Percentiles rank a stretch among this genome's conserved stretches.
phyloP scores from a whole-genome alignment of 306 rosid species.

The Rubus idaeus region DNA sequence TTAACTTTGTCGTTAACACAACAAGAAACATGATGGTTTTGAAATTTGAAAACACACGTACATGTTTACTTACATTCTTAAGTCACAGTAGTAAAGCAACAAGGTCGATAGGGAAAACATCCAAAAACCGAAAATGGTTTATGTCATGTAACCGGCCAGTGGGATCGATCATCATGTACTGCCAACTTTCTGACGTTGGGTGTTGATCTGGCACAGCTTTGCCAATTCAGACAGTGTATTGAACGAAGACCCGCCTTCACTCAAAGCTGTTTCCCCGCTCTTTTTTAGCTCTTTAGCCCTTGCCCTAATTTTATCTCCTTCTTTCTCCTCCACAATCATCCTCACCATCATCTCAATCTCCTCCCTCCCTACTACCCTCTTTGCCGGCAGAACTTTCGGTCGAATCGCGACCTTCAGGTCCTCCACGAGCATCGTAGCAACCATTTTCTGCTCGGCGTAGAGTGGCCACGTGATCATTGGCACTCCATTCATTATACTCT shows the following conservation, averaged over 20 bases:
- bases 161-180: no score
- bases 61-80: no score
- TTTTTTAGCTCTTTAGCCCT: constrained; percentile 27
- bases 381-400: neutral
- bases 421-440: constrained; percentile 38
- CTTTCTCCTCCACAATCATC: constrained; percentile 41
- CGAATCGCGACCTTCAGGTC: constrained; percentile 33
- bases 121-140: no score
- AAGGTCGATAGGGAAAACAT: no score
- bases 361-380: constrained; percentile 31
- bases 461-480: constrained; percentile 54
- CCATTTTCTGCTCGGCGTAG: constrained; percentile 56
- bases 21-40: no score
- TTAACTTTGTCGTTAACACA: no score
- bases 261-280: constrained; percentile 33
- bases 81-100: no score
- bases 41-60: no score
- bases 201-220: no score
- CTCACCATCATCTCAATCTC: constrained; percentile 36
- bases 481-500: constrained; percentile 44
- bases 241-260: constrained; percentile 14
- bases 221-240: no score
- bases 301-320: constrained; percentile 24
- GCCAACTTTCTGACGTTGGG: no score
- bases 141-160: no score